Percentiles rank a stretch among this genome's conserved stretches.
These are phyloP conservation scores for Mortierella sp. DNA, from an alignment of 371 early-diverging fungal genomes.

Conservation along the genomic window DNA sequence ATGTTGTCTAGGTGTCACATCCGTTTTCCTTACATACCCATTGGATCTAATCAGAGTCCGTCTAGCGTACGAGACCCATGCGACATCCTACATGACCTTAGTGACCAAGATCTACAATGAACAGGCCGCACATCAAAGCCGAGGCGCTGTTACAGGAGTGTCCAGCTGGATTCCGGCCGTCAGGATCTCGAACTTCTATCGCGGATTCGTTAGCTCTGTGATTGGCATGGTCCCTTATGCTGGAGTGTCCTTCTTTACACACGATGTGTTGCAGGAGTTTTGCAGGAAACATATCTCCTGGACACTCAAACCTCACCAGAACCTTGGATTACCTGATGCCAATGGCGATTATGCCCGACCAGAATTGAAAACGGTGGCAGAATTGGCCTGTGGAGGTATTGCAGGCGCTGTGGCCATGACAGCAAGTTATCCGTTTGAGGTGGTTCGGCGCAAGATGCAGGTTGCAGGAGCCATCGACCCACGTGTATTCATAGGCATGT, in stretches of 20 bases:
- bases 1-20: conserved; percentile 81
- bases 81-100: conserved; percentile 53
- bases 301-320: conserved; percentile 29
- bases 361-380: conserved; percentile 58
- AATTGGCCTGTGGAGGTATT: conserved; percentile 81
- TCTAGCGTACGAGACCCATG: conserved; percentile 80
- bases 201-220: conserved; percentile 91
- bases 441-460: conserved; percentile 90
- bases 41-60: conserved; percentile 93
- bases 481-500: conserved; percentile 61
- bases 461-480: conserved; percentile 73
- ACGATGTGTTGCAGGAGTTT: conserved; percentile 70
- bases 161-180: conserved; percentile 22
- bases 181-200: conserved; percentile 82
- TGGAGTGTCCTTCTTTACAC: conserved; percentile 88
- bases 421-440: conserved; percentile 91
- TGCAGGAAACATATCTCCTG: conserved; percentile 61
- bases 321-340: conserved; percentile 20
- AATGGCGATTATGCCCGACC: conserved; percentile 28
- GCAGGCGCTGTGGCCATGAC: conserved; percentile 93
- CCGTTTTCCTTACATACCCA: conserved; percentile 92
- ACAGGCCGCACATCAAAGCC: conserved; percentile 52
- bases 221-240: conserved; percentile 96
- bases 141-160: background rate
- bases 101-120: conserved; percentile 65